These are phyloP conservation scores for Aspergillus tanneri DNA, from an alignment of 2,329 filamentous ascomycete species.

Conservation along the genomic window DNA sequence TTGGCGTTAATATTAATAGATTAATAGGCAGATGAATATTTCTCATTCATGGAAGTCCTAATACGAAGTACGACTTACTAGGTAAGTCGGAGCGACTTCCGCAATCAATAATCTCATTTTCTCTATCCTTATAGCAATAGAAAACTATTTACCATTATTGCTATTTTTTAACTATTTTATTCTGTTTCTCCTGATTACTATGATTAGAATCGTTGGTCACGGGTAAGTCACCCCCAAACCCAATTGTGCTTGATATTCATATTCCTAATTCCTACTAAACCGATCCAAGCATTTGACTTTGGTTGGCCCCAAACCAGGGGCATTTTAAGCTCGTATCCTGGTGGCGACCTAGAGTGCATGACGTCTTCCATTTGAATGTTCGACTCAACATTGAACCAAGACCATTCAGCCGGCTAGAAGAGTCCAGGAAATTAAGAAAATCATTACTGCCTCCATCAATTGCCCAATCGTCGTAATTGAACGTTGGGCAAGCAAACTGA, in stretches of 20 bases:
- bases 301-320: background rate
- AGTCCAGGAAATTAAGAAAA: background rate
- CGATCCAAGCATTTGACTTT: too few relatives aligned
- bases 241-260: background rate
- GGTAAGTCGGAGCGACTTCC: background rate
- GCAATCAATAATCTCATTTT: background rate
- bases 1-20: slow-evolving; percentile 1
- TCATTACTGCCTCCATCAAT: too few relatives aligned
- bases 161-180: background rate
- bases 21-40: background rate
- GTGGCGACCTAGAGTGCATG: background rate
- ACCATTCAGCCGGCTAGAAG: background rate
- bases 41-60: too few relatives aligned
- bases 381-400: background rate
- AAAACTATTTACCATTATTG: background rate
- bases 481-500: too few relatives aligned
- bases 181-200: background rate
- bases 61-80: too few relatives aligned
- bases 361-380: background rate
- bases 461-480: too few relatives aligned
- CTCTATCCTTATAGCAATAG: background rate
- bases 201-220: background rate
- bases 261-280: too few relatives aligned
- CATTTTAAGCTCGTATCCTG: background rate
- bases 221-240: background rate